Base-by-base conservation (phyloP, 2,329 filamentous ascomycete species). In the Ceratocystis lukuohia region DNA sequence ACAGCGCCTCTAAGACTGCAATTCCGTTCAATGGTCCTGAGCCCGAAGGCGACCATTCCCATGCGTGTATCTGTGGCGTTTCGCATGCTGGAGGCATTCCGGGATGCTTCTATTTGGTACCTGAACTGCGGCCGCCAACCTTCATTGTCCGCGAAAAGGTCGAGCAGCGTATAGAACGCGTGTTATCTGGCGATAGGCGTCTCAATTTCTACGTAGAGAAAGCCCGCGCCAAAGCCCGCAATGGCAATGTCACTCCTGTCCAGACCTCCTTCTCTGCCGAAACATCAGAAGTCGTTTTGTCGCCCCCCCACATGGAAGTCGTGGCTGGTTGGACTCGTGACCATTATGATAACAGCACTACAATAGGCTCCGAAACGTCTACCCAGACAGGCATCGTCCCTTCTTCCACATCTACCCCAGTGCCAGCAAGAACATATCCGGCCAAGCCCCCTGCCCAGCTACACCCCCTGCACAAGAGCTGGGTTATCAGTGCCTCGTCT, bases 401-500 rank as follows among this genome's bases (percentile, higher is more conserved):
- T 30, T 25, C 8, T 33, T 17, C 12, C 15, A 17, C 25, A 17
- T 59, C 28, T 10, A 33, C 33, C 5, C 10, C 28, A 20, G 12
- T 17, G n/a, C 7, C 53, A n/a, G 5, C 28, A 33, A 17, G 25
- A 17, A 3, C 12, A 33, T 4, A 12, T 10, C 25, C n/a, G 17
- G 25, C 56, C 41, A 46, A 45, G 17, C 12, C 10, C 37, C 1
- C 22, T 15, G 25, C 22, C 12, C 20, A 25, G 17, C 15, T 28
- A 30, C 66, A 67, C 46, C 45, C 66, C 3, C 63, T 68, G 28
- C 45, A 65, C 10, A 68, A 68, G 48, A 68, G 66, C 59, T 68
- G 66, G 66, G 63, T 68, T 28, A 61, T 68, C n/a, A 68, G 66
- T 41, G 62, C 65, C 28, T 63, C 64, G 48, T 65, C 63, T 10